phyloP scores from a whole-genome alignment of 768 basidiomycete species.

The Cystobasidium tubakii region DNA sequence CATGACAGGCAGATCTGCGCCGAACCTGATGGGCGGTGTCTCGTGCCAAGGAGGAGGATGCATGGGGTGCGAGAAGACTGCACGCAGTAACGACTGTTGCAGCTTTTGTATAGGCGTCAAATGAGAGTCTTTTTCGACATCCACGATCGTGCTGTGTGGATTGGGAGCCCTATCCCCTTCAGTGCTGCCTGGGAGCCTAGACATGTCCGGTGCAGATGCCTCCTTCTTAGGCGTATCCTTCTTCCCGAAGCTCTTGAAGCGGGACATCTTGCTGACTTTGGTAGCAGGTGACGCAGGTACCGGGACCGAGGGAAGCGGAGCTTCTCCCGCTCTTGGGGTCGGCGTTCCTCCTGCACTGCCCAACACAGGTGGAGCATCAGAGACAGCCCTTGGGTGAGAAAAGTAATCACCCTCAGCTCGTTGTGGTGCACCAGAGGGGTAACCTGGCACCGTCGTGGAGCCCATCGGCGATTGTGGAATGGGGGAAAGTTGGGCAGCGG shows the following conservation, averaged over 20 bases:
- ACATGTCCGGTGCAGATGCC: not conserved
- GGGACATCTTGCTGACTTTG: conserved; percentile 22
- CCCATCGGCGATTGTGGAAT: conserved; percentile 54
- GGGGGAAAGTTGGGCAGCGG: conserved; percentile 42
- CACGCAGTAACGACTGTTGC: conserved; percentile 49
- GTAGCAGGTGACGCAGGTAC: not conserved
- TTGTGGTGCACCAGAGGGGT: conserved; percentile 22
- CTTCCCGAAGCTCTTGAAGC: conserved; percentile 36
- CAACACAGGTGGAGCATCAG: not conserved
- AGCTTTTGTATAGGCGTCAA: conserved; percentile 40
- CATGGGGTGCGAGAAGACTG: conserved; percentile 50
- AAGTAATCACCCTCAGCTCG: conserved; percentile 28
- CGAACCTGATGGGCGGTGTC: conserved; percentile 62
- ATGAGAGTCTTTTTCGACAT: conserved; percentile 19
- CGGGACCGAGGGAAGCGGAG: not conserved
- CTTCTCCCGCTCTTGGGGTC: not conserved
- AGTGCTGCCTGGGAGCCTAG: not conserved
- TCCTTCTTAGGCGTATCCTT: conserved; percentile 14
- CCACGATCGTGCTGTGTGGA: not conserved
- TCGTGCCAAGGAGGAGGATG: conserved; percentile 66
- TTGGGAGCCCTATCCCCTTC: not conserved
- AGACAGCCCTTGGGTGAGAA: not conserved
- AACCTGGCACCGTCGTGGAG: conserved; percentile 12
- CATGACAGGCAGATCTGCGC: conserved; percentile 60
- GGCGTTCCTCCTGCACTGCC: not conserved